Percentiles rank a stretch among this genome's conserved stretches.
Evolutionary conservation across 2,329 filamentous ascomycete species (phyloP).

Genomic region (Podosphaera xanthii): DNA sequence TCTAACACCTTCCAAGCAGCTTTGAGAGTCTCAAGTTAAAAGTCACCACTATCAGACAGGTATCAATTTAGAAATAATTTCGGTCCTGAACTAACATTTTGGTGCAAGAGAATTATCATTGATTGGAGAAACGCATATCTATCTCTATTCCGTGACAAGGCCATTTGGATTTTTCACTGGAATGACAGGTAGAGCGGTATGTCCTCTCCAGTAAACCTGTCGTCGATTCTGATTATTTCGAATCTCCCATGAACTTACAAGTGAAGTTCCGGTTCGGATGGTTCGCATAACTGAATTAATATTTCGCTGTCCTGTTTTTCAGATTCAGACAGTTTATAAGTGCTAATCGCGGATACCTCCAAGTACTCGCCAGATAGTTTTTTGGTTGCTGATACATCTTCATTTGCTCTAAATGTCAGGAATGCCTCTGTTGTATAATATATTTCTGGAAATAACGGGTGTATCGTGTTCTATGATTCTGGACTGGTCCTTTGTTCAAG

Average conservation of each 20-base stretch:
- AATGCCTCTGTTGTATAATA: too few species aligned
- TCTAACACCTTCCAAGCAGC: background rate
- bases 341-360: too few species aligned
- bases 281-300: background rate
- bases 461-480: too few species aligned
- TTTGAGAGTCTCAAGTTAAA: background rate
- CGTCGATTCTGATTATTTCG: background rate
- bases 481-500: too few species aligned
- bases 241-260: background rate
- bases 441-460: too few species aligned
- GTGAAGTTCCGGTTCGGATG: background rate
- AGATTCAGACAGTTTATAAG: background rate
- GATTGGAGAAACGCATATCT: background rate
- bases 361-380: too few species aligned
- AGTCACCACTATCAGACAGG: background rate
- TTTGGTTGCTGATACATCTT: too few species aligned
- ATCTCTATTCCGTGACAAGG: background rate
- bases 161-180: background rate
- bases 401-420: too few species aligned
- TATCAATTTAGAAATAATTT: background rate
- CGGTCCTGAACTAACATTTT: background rate
- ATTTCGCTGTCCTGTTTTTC: background rate
- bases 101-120: background rate
- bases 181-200: background rate
- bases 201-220: background rate